Base-by-base conservation (phyloP, 2,329 filamentous ascomycete species). In the Bipolaris sorokiniana region DNA sequence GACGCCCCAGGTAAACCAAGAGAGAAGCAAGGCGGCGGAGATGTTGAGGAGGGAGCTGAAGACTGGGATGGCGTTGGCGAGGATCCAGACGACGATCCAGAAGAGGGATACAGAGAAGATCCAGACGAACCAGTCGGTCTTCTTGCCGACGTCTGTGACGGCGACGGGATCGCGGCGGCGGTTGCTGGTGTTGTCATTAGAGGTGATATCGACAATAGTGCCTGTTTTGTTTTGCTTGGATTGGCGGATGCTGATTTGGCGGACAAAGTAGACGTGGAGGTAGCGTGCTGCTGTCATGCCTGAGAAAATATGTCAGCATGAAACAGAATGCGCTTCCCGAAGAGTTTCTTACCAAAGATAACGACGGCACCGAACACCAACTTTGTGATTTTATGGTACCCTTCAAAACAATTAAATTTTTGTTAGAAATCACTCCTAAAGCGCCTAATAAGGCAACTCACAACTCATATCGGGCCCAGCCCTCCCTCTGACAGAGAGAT, bases 1-100 rank as follows among this genome's bases (percentile, higher is more conserved):
- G 20, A 69, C 59, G 34, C 66, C 67, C 62, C 67, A 71, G 11
- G 68, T 69, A 37, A 72, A 69, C 65, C 67, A 72, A 1, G 63
- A 66, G 2, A 71, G 54, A 3, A 71, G 56, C 2, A 70, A 54
- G 3, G 67, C 65, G 1, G 67, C 60, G 3, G 64, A 66, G 41
- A 70, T 71, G 47, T 69, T 69, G 45, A 71, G 63, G 6, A 71
- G 48, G 23, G 62, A 67, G 44, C 59, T 67, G 63, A 70, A 70
- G 9, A 69, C 67, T 1, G 68, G 67, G 22, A 71, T 71, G 1
- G 68, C 67, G 57, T 70, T 71, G 44, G 68, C 63, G 11, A 70
- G 52, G 47, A 69, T 68, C 66, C 66, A 71, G 13, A 68, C 64
- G 5, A 67, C 59, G 18, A 67, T 42, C 68, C 67, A 70, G 62